Evolutionary conservation across 345 rosid genomes (phyloP).

Genomic region (Linum usitatissimum): DNA sequence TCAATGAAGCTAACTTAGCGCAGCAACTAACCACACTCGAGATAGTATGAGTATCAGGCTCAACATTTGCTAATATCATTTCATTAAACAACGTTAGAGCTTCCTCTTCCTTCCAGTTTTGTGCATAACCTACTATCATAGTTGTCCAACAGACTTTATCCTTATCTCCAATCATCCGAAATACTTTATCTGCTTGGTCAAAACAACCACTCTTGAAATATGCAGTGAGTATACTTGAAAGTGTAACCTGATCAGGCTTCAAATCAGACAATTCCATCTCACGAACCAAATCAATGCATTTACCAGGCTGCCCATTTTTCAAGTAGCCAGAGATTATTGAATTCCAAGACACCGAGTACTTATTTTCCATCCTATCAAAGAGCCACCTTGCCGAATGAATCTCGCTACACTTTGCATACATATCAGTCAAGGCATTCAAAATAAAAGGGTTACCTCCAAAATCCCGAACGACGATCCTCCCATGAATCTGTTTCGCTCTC

Average conservation of each 20-base stretch:
- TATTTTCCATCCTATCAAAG: slow-evolving; percentile 28
- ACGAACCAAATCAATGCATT: slow-evolving; percentile 36
- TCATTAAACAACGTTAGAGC: slow-evolving; percentile 33
- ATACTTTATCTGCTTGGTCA: slow-evolving; percentile 28
- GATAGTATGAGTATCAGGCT: slow-evolving; percentile 35
- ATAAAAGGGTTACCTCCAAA: slow-evolving; percentile 29
- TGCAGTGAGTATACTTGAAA: slow-evolving; percentile 39
- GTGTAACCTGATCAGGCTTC: slow-evolving; percentile 41
- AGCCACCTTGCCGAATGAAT: slow-evolving; percentile 36
- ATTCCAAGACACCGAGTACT: slow-evolving; percentile 46
- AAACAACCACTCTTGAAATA: slow-evolving; percentile 26
- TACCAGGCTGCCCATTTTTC: slow-evolving; percentile 31
- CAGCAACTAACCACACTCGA: slow-evolving; percentile 43
- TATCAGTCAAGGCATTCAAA: slow-evolving; percentile 44
- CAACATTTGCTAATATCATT: slow-evolving; percentile 33
- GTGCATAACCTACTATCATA: slow-evolving; percentile 48
- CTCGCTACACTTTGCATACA: slow-evolving; percentile 47
- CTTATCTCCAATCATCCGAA: slow-evolving; percentile 29
- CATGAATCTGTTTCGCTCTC: slow-evolving; percentile 44
- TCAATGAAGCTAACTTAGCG: slow-evolving; percentile 42
- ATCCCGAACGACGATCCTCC: slow-evolving; percentile 28
- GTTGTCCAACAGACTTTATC: slow-evolving; percentile 51
- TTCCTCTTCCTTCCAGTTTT: slow-evolving; percentile 43
- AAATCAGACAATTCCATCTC: slow-evolving; percentile 31
- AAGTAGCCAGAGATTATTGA: slow-evolving; percentile 42